A percentile compares a stretch with the other conserved stretches of the same genome.
Evolutionary conservation across 768 basidiomycete species (phyloP).

Genomic region (Suillus americanus): DNA sequence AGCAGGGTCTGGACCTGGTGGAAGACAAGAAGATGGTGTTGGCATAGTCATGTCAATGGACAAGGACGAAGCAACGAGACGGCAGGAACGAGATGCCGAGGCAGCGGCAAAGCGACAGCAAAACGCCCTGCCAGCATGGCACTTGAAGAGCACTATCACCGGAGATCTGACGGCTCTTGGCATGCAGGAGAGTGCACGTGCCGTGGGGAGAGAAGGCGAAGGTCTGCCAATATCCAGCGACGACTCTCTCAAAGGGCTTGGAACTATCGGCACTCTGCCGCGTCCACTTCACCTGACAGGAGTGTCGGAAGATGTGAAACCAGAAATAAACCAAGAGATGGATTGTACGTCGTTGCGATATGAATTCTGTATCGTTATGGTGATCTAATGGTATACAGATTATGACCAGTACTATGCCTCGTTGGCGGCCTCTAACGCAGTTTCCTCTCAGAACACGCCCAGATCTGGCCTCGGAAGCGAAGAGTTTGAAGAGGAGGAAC

Average conservation of each 20-base stretch:
- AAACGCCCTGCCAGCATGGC: conserved; percentile 92
- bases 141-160: conserved; percentile 92
- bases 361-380: not conserved
- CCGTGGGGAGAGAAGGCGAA: conserved; percentile 36
- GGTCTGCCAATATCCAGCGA: conserved; percentile 54
- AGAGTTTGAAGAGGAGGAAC: conserved; percentile 68
- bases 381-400: conserved; percentile 39
- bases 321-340: conserved; percentile 52
- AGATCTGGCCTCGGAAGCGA: conserved; percentile 48
- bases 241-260: conserved; percentile 69
- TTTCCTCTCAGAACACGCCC: conserved; percentile 63
- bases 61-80: conserved; percentile 77
- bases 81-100: conserved; percentile 73
- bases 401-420: conserved; percentile 85
- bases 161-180: conserved; percentile 89
- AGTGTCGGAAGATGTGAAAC: conserved; percentile 42
- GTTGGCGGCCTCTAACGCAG: conserved; percentile 60
- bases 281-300: conserved; percentile 30
- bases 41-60: conserved; percentile 88
- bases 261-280: conserved; percentile 43
- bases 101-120: conserved; percentile 85
- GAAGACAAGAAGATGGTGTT: conserved; percentile 70
- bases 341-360: conserved; percentile 56
- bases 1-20: conserved; percentile 63
- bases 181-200: conserved; percentile 65